Evolutionary conservation across 2,329 filamentous ascomycete species (phyloP).

Genomic region (Septoria petroselini): DNA sequence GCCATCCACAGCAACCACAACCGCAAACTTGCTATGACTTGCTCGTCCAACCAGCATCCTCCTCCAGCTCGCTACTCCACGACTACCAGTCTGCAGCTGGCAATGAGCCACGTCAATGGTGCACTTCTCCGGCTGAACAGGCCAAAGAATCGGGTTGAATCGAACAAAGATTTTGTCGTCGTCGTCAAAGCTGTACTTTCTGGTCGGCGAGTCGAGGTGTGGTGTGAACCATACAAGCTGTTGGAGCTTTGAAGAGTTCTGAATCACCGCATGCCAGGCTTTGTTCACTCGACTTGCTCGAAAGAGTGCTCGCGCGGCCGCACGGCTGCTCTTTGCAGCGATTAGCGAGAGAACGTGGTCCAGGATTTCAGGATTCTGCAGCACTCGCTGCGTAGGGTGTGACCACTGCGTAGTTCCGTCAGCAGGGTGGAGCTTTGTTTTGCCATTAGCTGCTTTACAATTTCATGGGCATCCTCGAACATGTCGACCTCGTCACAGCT

Average conservation of each 20-base stretch:
- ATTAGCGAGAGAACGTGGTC: neutral
- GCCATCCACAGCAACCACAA: neutral
- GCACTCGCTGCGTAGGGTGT: neutral
- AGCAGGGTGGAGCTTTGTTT: neutral
- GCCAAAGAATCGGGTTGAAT: conserved; percentile 7
- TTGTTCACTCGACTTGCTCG: conserved; percentile 2
- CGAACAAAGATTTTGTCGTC: neutral
- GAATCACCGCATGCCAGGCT: neutral
- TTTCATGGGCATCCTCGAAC: neutral
- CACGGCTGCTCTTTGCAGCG: neutral
- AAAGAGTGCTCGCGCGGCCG: neutral
- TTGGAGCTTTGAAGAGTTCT: neutral
- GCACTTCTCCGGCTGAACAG: neutral
- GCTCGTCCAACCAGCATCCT: conserved; percentile 1
- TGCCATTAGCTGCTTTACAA: neutral
- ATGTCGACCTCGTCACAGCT: neutral
- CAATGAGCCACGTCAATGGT: neutral
- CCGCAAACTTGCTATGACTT: neutral
- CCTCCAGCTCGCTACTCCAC: neutral
- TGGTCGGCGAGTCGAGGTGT: neutral
- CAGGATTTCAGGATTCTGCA: neutral
- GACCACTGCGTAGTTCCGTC: neutral
- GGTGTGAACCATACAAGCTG: neutral
- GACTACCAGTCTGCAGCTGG: neutral
- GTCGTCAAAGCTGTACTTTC: neutral